Base-by-base conservation (phyloP, 2,329 filamentous ascomycete genomes). In the Pseudofabraea citricarpa region DNA sequence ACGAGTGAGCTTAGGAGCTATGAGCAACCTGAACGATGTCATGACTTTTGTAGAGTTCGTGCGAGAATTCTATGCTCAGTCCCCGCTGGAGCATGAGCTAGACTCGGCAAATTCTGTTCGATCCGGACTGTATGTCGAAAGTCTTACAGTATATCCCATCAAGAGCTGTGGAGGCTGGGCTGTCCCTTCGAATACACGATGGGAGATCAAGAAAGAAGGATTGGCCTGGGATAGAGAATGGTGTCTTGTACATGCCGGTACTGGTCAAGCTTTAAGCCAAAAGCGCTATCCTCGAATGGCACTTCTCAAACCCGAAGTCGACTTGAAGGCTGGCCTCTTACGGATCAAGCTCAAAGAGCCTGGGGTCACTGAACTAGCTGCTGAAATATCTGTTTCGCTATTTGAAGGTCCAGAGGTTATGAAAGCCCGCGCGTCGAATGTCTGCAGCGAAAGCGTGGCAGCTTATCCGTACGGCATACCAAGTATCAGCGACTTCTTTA, bases 171-270 rank as follows among this genome's bases (percentile, higher is more conserved):
- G 82, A 13, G 87, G 87, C 1, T 95, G 85, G 61, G 70, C 70
- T 26, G 72, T 97, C 22, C 84, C 89, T 1, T 49, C 66, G 1
- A 74, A 70, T 2, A 68, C 67, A 6, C 59, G 72, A 12, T 98
- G 93, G 93, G 81, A 87, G 55, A 74, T 97, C 16, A 79, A 77
- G 43, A 72, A 77, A 6, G 90, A 96, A 66, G 93, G 93, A 0
- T 71, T 98, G 2, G 85, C 83, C 7, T 97, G 91, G 90, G 93
- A 98, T 62, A 77, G 93, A 48, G 91, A 97, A 68, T 98, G 93
- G 91, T 97, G 91, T 65, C 70, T 98, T 16, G 74, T 98, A 12
- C 90, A 96, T 60, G 78, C 83, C 58, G 90, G 88, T 33, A 94
- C 90, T 1, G 86, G 88, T 0, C 81, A 83, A 54, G 89, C 85